Conservation (phyloP, 306 rosid genomes). For the Prunus padus region DNA sequence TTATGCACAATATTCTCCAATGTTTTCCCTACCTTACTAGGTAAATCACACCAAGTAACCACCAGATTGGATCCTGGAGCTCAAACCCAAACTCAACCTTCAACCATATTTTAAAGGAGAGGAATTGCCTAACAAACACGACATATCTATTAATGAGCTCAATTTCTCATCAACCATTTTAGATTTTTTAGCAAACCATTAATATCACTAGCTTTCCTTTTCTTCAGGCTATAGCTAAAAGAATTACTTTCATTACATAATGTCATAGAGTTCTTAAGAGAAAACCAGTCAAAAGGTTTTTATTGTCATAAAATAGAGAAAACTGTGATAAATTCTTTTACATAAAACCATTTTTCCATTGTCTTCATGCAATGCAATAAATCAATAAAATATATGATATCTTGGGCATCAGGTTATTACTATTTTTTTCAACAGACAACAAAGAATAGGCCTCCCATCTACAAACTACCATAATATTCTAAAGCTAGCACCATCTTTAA, state of each 20-base stretch:
- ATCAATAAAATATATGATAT: not conserved
- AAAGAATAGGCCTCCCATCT: not conserved
- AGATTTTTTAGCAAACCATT: not conserved
- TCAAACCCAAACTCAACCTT: not conserved
- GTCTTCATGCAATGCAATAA: slow-evolving; percentile 9
- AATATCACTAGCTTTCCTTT: not conserved
- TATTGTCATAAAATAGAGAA: slow-evolving; percentile 1
- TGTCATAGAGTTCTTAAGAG: not conserved
- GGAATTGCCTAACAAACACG: not conserved
- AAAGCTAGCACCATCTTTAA: not conserved
- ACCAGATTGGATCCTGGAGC: not conserved
- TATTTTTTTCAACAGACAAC: not conserved
- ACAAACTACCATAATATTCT: not conserved
- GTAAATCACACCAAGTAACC: not conserved
- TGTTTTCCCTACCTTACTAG: not conserved
- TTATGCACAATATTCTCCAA: not conserved
- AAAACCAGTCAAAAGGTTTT: not conserved
- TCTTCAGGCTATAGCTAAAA: not conserved
- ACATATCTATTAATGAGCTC: not conserved
- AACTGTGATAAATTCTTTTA: not conserved
- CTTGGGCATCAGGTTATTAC: not conserved
- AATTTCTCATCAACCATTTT: not conserved
- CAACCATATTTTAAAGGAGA: not conserved
- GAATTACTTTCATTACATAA: not conserved
- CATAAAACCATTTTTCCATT: not conserved